Evolutionary conservation across 2,329 filamentous ascomycete species (phyloP), one percentile per base, ranked within the genome.

Genomic region (Dactylellina sp.): DNA sequence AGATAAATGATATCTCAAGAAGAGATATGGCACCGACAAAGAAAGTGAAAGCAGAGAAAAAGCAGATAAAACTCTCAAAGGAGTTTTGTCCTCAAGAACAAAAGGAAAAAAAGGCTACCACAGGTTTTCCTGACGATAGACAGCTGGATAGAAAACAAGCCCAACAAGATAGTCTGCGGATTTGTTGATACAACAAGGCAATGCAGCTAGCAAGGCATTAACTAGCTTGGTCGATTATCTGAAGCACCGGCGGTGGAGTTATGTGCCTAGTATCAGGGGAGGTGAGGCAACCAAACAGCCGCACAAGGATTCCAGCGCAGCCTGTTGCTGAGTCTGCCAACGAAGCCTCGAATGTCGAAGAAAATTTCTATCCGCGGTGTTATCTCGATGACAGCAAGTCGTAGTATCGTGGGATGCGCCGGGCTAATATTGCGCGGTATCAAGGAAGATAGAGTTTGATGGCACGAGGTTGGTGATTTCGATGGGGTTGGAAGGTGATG

Each of bases 241-340:
- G 16, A 42, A n/a, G 7, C 39, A 7, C 6, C 16, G 32, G 20
- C 7, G 6, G n/a, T 49, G 22, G 5, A 35, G 20, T 25, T 11
- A 20, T 52, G 22, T 16, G 5, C 5, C n/a, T 28, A 35, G 24
- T 52, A 35, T 20, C 50, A 24, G 50, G 14, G 50, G 50, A 76
- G 0, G 66, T 22, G 1, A 82, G 77, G 46, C 81, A 83, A 9
- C 46, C n/a, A n/a, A 50, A 9, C 4, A 47, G 44, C n/a, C 44
- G 20, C 44, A 24, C 16, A 22, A 47, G 28, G 22, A 20, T 28
- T 50, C 20, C 24, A 50, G 46, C 22, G 22, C 46, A 50, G 46
- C 42, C 42, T 42, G 7, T n/a, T n/a, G 5, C 39, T 6, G 32
- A n/a, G 7, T 20, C 16, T 22, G 9, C 20, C 14, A 5, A 4